Conservation (phyloP, 441 rosid genomes). For the Bocquillonia castaneifolia region DNA sequence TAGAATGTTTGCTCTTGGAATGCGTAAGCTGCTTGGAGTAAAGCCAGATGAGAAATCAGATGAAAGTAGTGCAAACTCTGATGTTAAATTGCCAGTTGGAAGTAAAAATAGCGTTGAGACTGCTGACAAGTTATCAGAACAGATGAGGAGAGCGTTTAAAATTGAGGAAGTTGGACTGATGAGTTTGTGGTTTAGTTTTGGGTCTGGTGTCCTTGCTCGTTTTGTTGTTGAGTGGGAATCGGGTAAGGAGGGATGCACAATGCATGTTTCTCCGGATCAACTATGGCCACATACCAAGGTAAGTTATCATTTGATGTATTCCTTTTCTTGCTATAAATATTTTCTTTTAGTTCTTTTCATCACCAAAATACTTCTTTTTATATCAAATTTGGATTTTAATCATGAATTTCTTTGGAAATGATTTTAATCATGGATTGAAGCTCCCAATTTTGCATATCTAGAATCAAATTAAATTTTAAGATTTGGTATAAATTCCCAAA, state of each 20-base stretch:
- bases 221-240: constrained; percentile 99
- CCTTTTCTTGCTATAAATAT: constrained; percentile 8
- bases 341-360: too few species aligned
- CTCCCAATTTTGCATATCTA: not conserved
- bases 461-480: not conserved
- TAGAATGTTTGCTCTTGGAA: constrained; percentile 91
- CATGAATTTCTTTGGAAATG: too few species aligned
- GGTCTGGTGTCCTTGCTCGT: constrained; percentile 80
- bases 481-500: not conserved
- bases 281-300: constrained; percentile 99
- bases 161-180: constrained; percentile 93
- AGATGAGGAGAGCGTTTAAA: constrained; percentile 84
- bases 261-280: constrained; percentile 99
- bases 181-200: constrained; percentile 99
- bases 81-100: constrained; percentile 51
- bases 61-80: constrained; percentile 46
- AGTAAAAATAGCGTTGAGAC: constrained; percentile 60
- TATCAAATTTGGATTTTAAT: too few species aligned
- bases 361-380: too few species aligned
- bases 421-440: not conserved
- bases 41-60: constrained; percentile 76
- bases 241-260: constrained; percentile 96
- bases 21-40: constrained; percentile 91
- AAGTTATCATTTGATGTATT: constrained; percentile 15
- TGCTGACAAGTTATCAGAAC: constrained; percentile 72